Evolutionary conservation across 1,284 basidiomycete species (phyloP).

Genomic region (Quambalaria eucalypti): DNA sequence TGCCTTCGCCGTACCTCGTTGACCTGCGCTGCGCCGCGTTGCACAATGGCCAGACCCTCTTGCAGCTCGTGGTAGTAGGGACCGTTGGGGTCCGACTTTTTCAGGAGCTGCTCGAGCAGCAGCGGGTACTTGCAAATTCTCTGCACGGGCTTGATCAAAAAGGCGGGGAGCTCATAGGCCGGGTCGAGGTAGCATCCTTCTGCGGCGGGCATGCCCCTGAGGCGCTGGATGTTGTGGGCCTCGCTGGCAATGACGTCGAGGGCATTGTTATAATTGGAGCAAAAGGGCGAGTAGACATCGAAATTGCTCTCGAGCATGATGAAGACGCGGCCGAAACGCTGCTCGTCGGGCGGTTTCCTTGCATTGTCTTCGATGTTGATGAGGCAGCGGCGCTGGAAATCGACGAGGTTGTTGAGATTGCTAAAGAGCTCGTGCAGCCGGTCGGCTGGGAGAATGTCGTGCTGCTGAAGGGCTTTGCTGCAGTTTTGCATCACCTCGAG

Average conservation of each 20-base stretch:
- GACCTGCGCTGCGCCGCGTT: conserved; percentile 87
- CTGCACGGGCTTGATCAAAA: conserved; percentile 69
- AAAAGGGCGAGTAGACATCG: conserved; percentile 79
- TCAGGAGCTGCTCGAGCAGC: conserved; percentile 56
- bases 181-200: conserved; percentile 48
- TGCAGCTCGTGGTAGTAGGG: conserved; percentile 64
- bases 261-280: conserved; percentile 67
- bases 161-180: conserved; percentile 67
- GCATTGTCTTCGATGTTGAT: conserved; percentile 61
- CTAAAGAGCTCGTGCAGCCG: conserved; percentile 93
- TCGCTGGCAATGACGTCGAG: conserved; percentile 65
- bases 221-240: conserved; percentile 21
- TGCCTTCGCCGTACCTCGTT: conserved; percentile 84
- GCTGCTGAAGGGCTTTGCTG: conserved; percentile 57
- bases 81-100: conserved; percentile 51
- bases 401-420: conserved; percentile 85
- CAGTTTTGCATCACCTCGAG: conserved; percentile 71
- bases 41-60: conserved; percentile 72
- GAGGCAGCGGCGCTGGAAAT: conserved; percentile 92
- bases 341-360: conserved; percentile 61
- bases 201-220: conserved; percentile 29
- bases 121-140: conserved; percentile 69
- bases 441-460: conserved; percentile 79
- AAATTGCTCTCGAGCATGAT: conserved; percentile 57
- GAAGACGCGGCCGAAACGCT: conserved; percentile 50